phyloP scores from a whole-genome alignment of 2,329 filamentous ascomycete genomes.

The Alternaria sp. region DNA sequence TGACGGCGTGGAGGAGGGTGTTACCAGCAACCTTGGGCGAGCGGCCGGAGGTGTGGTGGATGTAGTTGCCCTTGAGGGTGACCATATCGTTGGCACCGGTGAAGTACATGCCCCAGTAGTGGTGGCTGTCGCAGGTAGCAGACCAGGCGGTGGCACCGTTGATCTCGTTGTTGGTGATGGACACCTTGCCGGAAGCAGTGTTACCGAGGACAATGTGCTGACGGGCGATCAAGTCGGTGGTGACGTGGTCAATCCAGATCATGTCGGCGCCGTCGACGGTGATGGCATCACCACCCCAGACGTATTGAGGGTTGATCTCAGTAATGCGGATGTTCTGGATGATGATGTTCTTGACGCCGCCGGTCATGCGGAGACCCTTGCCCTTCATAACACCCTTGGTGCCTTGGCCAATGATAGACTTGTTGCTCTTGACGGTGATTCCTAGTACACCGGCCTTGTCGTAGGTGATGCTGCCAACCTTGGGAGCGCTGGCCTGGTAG shows the following conservation, averaged over 20 bases:
- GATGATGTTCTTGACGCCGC: conserved; percentile 61
- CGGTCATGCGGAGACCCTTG: conserved; percentile 59
- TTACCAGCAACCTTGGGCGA: conserved; percentile 62
- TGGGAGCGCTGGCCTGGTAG: conserved; percentile 61
- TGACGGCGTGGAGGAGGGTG: conserved; percentile 66
- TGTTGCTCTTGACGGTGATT: conserved; percentile 63
- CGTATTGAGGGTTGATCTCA: conserved; percentile 44
- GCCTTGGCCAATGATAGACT: conserved; percentile 63
- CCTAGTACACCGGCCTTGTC: conserved; percentile 60
- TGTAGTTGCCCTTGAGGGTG: conserved; percentile 67
- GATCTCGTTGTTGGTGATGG: conserved; percentile 66
- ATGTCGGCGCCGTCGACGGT: conserved; percentile 37
- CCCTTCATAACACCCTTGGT: conserved; percentile 62
- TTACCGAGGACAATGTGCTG: conserved; percentile 67
- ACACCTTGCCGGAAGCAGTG: conserved; percentile 60
- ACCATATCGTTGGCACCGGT: conserved; percentile 63
- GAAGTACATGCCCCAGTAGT: conserved; percentile 66
- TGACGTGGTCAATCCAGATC: conserved; percentile 38
- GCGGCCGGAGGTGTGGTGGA: conserved; percentile 65
- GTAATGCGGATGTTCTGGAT: conserved; percentile 54
- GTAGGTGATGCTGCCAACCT: conserved; percentile 51
- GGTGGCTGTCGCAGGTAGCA: conserved; percentile 63
- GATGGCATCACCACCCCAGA: conserved; percentile 46
- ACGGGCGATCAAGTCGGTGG: conserved; percentile 64
- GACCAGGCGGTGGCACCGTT: conserved; percentile 62